A percentile compares a stretch with the other conserved stretches of the same genome.
Evolutionary conservation across 2,329 filamentous ascomycete genomes (phyloP).

Genomic region (Lasiodiplodia hormozganensis): DNA sequence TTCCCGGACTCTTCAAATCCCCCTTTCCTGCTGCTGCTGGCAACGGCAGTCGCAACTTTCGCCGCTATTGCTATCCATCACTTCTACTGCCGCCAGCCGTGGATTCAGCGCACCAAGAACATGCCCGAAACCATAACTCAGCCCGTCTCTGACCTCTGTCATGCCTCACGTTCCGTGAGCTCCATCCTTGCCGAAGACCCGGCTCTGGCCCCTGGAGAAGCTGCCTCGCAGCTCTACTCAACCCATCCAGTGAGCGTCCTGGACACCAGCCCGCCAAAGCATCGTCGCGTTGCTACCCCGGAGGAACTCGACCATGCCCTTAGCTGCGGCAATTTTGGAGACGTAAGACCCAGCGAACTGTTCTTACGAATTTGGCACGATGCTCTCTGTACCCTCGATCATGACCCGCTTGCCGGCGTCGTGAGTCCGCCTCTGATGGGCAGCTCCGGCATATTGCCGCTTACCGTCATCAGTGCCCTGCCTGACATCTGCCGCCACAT

Average conservation of each 20-base stretch:
- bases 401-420: conserved; percentile 59
- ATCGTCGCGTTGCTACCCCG: conserved; percentile 30
- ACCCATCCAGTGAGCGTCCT: conserved; percentile 39
- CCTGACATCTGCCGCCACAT: conserved; percentile 77
- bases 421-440: conserved; percentile 67
- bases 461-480: conserved; percentile 73
- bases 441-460: conserved; percentile 67
- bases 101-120: conserved; percentile 11
- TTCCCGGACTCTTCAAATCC: not conserved
- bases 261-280: conserved; percentile 35
- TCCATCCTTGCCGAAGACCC: conserved; percentile 65
- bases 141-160: conserved; percentile 62
- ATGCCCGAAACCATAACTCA: conserved; percentile 35
- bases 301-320: conserved; percentile 62
- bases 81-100: conserved; percentile 28
- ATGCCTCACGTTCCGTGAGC: conserved; percentile 66
- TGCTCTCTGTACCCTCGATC: conserved; percentile 63
- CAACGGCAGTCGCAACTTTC: not conserved
- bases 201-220: conserved; percentile 55
- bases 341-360: conserved; percentile 67
- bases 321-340: conserved; percentile 72
- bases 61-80: conserved; percentile 14
- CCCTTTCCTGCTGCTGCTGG: not conserved
- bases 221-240: conserved; percentile 64
- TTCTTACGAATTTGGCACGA: conserved; percentile 75